A percentile compares a stretch with the other conserved stretches of the same genome.
phyloP scores from a whole-genome alignment of 2,329 filamentous ascomycete species.

The Colletotrichum sp. region DNA sequence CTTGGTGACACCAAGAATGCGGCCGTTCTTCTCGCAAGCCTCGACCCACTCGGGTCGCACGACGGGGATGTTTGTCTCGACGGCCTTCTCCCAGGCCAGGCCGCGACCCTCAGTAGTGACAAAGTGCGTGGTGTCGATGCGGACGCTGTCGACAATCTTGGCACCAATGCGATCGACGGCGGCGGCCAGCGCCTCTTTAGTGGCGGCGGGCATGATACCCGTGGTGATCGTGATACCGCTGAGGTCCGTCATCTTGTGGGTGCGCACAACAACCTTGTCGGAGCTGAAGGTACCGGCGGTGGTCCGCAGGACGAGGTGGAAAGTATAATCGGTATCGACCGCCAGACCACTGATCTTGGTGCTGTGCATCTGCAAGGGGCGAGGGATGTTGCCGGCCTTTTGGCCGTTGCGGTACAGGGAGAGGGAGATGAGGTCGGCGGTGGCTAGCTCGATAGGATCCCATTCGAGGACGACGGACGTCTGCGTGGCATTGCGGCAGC shows the following conservation, averaged over 20 bases:
- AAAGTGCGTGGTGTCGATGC: conserved; percentile 98
- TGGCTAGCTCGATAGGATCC: conserved; percentile 93
- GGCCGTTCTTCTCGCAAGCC: conserved; percentile 91
- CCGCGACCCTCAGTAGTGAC: conserved; percentile 94
- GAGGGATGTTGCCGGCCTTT: conserved; percentile 94
- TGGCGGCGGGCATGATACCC: conserved; percentile 77
- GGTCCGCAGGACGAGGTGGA: conserved; percentile 90
- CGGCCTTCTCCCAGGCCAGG: conserved; percentile 91
- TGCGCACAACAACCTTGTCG: conserved; percentile 84
- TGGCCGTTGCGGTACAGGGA: conserved; percentile 94
- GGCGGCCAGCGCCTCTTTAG: conserved; percentile 74
- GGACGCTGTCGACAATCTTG: conserved; percentile 86
- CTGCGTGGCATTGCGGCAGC: conserved; percentile 96
- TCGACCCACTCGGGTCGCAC: conserved; percentile 97
- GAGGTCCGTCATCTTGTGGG: conserved; percentile 98
- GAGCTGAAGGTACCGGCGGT: conserved; percentile 86
- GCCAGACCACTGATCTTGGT: conserved; percentile 97
- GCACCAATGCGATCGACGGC: conserved; percentile 90
- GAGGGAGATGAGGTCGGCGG: conserved; percentile 87
- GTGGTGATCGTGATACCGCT: conserved; percentile 94
- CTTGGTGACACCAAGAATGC: conserved; percentile 91
- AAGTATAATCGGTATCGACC: conserved; percentile 95
- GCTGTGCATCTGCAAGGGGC: conserved; percentile 84
- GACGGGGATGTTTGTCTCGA: conserved; percentile 97
- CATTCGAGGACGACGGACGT: conserved; percentile 98